Conservation (phyloP, 306 rosid genomes). For the Rosa persica region DNA sequence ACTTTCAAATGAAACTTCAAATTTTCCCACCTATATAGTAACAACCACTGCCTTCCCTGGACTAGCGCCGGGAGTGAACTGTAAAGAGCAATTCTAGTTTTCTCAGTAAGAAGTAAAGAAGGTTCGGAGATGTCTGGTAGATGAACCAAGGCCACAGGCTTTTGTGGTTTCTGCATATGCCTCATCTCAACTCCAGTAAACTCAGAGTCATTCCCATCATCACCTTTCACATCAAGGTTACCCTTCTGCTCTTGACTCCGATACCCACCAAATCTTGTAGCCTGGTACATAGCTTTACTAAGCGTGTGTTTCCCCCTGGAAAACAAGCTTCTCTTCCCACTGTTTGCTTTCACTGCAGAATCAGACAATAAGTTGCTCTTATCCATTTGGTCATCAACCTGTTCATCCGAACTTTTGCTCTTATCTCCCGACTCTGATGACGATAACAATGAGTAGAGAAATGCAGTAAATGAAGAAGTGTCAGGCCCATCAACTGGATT, state of each 20-base stretch:
- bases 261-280: slow-evolving; percentile 55
- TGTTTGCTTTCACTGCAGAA: slow-evolving; percentile 45
- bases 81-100: slow-evolving; percentile 51
- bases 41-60: slow-evolving; percentile 87
- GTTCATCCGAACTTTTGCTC: slow-evolving; percentile 31
- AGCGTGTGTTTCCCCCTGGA: slow-evolving; percentile 72
- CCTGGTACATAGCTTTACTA: slow-evolving; percentile 56
- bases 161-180: slow-evolving; percentile 36
- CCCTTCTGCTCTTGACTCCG: slow-evolving; percentile 47
- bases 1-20: slow-evolving; percentile 16
- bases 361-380: slow-evolving; percentile 28
- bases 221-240: slow-evolving; percentile 39
- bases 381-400: slow-evolving; percentile 39
- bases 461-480: slow-evolving; percentile 26
- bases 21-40: slow-evolving; percentile 67
- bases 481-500: slow-evolving; percentile 76
- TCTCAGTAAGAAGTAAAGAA: slow-evolving; percentile 65
- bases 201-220: slow-evolving; percentile 31
- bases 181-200: slow-evolving; percentile 58
- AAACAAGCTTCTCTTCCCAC: slow-evolving; percentile 59
- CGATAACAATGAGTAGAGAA: slow-evolving; percentile 45
- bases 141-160: slow-evolving; percentile 37
- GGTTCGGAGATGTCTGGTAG: slow-evolving; percentile 75
- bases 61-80: slow-evolving; percentile 78
- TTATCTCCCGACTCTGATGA: slow-evolving; percentile 53